These are phyloP conservation scores for Spirogloea muscicola DNA, from an alignment of 139 green algal species.

Conservation along the genomic window DNA sequence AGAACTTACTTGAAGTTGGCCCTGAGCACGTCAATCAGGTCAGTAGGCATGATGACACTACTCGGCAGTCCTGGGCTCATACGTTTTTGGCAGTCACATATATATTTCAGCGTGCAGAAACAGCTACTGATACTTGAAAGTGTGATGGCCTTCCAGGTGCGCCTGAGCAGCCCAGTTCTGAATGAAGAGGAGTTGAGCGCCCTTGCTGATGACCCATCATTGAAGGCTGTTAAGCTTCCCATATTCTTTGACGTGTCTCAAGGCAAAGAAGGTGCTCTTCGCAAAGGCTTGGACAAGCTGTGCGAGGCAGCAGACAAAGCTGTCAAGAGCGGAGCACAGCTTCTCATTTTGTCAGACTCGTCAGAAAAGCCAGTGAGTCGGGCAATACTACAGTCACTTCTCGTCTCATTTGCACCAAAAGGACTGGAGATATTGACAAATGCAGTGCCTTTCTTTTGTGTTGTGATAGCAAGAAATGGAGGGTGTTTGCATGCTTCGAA, in stretches of 20 bases:
- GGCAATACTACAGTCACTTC: too few relatives aligned
- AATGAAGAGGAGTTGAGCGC: conserved; percentile 80
- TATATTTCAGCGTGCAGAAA: too few relatives aligned
- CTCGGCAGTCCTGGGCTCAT: too few relatives aligned
- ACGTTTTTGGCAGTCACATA: too few relatives aligned
- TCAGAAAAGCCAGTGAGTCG: conserved; percentile 27
- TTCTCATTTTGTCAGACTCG: conserved; percentile 51
- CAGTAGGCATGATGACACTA: too few relatives aligned
- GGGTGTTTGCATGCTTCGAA: too few relatives aligned
- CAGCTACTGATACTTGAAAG: too few relatives aligned
- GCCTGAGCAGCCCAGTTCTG: conserved; percentile 82
- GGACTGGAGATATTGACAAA: too few relatives aligned
- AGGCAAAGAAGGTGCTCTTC: conserved; percentile 33
- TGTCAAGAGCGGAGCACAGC: conserved; percentile 73
- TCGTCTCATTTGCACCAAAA: too few relatives aligned
- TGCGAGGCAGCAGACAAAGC: conserved; percentile 75
- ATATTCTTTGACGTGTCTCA: conserved; percentile 51
- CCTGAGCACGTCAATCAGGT: conserved; percentile 47
- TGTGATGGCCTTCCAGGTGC: too few relatives aligned
- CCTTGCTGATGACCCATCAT: conserved; percentile 27
- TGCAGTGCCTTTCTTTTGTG: too few relatives aligned
- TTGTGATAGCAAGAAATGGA: too few relatives aligned
- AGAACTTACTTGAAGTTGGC: conserved; percentile 89
- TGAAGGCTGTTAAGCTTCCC: conserved; percentile 39
- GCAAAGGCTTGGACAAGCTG: conserved; percentile 61